Base-by-base conservation (phyloP, 176 grass and related monocot species). In the Phyllostachys edulis region DNA sequence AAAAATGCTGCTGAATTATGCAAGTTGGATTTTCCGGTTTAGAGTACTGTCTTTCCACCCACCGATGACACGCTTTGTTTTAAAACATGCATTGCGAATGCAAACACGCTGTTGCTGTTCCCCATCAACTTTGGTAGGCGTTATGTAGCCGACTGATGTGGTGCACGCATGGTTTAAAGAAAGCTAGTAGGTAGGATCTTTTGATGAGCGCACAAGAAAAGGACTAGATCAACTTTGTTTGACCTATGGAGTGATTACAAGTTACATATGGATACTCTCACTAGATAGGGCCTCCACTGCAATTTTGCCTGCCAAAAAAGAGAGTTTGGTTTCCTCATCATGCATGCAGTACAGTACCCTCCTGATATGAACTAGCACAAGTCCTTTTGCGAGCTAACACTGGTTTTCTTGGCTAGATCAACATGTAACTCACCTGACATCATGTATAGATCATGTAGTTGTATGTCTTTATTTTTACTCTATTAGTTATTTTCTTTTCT, bases 11-110 rank as follows among this genome's bases (percentile, higher is more conserved):
- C 67, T 44, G 23, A 15, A 32, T 23, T 60, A 41, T 14, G 80
- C 52, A 60, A 60, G 16, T 72, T 61, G 52, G 79, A 21, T 52
- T 65, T 69, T 21, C 17, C 32, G 24, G 59, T 7, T 63, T 64
- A 45, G 4, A 51, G 56, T 54, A 21, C 6, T n/a, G 67, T 42
- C 45, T 74, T n/a, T 67, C 63, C 40, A 67, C 41, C n/a, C 21
- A 62, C 40, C 41, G 36, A 79, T 61, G 79, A 21, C 52, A 45
- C n/a, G 73, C 72, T 78, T 72, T 52, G 44, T 63, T 88, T 78
- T 71, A 69, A 65, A 50, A 56, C 66, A 56, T 8, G n/a, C 41
- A 42, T n/a, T 59, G 63, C 41, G 37, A 72, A 41, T 27, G 71
- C 51, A 70, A 39, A 7, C 42, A 71, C 27, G 55, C 64, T 7